Percentiles rank a stretch among this genome's conserved stretches.
These are phyloP conservation scores for Monosporascus sp. DNA, from an alignment of 2,329 filamentous ascomycete genomes.

Conservation along the genomic window DNA sequence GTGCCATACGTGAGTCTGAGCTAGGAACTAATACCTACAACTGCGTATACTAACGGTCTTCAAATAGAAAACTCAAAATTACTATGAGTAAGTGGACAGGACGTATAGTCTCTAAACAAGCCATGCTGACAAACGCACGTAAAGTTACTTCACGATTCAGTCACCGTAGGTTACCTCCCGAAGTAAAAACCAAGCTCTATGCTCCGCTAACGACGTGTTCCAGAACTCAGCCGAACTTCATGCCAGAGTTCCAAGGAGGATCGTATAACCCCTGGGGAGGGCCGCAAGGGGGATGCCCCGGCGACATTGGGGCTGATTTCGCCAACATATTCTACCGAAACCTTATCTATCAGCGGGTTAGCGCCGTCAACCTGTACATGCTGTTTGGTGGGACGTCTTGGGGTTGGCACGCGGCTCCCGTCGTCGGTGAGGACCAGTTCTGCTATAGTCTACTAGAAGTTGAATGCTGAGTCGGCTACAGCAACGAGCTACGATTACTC, in stretches of 20 bases:
- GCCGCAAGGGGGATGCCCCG: slow-evolving; percentile 48
- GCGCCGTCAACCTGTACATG: slow-evolving; percentile 60
- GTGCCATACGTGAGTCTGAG: slow-evolving; percentile 44
- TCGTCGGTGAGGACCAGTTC: slow-evolving; percentile 32
- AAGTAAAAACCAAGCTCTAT: neutral
- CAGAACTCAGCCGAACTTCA: slow-evolving; percentile 44
- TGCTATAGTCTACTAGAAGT: neutral
- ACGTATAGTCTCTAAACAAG: no score
- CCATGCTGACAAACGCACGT: neutral
- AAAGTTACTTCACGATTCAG: slow-evolving; percentile 25
- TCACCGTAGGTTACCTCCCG: slow-evolving; percentile 20
- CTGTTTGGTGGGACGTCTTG: slow-evolving; percentile 60
- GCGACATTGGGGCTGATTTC: slow-evolving; percentile 52
- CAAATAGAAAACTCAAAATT: slow-evolving; percentile 15
- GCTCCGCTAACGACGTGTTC: no score
- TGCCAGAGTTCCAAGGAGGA: slow-evolving; percentile 57
- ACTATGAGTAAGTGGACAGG: slow-evolving; percentile 14
- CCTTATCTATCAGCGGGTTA: slow-evolving; percentile 54
- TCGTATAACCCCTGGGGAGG: slow-evolving; percentile 59
- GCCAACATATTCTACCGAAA: slow-evolving; percentile 61
- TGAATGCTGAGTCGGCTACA: neutral
- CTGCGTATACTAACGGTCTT: no score
- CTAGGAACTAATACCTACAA: neutral
- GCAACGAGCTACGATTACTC: slow-evolving; percentile 61
- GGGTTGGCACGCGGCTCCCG: slow-evolving; percentile 53